Base-by-base conservation (phyloP, 345 rosid genomes). In the Tarenaya hassleriana region DNA sequence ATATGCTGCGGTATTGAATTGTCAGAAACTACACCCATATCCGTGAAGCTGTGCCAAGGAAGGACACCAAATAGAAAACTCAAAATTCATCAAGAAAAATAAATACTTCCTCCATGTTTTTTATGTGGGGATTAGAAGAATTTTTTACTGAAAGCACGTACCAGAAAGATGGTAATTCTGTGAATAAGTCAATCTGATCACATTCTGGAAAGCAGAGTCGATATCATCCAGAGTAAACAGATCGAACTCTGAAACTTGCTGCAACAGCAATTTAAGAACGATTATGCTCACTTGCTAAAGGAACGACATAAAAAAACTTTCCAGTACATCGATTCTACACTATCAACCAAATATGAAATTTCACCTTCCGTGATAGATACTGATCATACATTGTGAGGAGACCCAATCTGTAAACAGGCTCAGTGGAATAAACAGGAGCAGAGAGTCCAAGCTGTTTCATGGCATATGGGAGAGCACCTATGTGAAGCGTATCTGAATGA, bases 171-270 rank as follows among this genome's bases (percentile, higher is more conserved):
- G 95, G 60, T 49, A 77, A 51, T 92, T 92, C 69, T 92, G 98
- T 15, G 90, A 85, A 71, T 77, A 88, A 34, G 95, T 83, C 39
- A 92, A 84, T 71, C 96, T 76, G 58, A 94, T 81, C 5, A 92
- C 76, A 42, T 68, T 85, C 61, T 83, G 90, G 71, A 92, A 92
- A 69, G 95, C 88, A 29, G 86, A 68, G 71, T 92, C 98, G 58
- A 92, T 80, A 68, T 92, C 91, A 64, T 88, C 98, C 66, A 88
- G 39, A 10, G 95, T 81, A 69, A 92, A 92, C 63, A 92, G 63
- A 73, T 92, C 94, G 49, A 92, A 92, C 32, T 92, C 98, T 0
- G 95, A 83, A 19, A 87, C 96, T 72, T 91, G 96, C 98, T 91
- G 86, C 73, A 67, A 50, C 24, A 50, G 45, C 44, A 34, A 54